A percentile compares a stretch with the other conserved stretches of the same genome.
phyloP scores from a whole-genome alignment of 345 rosid genomes.

The Eucalyptus pauciflora region DNA sequence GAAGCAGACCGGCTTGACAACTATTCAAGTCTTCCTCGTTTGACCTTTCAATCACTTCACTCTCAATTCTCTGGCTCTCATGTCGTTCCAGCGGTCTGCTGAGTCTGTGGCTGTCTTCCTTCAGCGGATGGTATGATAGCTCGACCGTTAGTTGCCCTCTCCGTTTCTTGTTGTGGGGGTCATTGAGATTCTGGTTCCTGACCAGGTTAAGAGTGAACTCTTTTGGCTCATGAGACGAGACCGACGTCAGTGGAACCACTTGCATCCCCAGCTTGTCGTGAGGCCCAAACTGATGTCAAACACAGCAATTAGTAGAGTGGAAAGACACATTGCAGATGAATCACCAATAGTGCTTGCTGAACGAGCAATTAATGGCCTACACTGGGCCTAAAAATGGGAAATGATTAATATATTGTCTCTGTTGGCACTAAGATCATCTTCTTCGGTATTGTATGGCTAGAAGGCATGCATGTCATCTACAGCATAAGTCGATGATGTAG shows the following conservation, averaged over 20 bases:
- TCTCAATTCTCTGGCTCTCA: neutral
- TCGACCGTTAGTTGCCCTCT: constrained; percentile 33
- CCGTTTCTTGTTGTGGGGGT: constrained; percentile 18
- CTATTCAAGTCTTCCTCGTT: neutral
- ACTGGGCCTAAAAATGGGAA: neutral
- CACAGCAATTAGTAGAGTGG: neutral
- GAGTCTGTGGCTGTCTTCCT: constrained; percentile 12
- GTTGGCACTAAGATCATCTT: neutral
- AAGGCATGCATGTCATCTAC: neutral
- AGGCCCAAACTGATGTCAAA: constrained; percentile 18
- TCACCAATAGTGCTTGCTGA: neutral
- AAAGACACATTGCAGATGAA: neutral
- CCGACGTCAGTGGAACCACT: constrained; percentile 20
- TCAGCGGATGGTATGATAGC: constrained; percentile 26
- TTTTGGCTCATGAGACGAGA: constrained; percentile 14
- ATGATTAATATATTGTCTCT: neutral
- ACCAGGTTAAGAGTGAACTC: constrained; percentile 19
- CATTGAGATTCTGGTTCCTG: constrained; percentile 21
- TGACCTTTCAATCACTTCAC: neutral
- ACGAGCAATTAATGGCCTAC: neutral
- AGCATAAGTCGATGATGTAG: neutral
- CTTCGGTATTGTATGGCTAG: neutral
- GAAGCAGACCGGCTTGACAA: constrained; percentile 19
- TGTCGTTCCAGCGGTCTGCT: neutral
- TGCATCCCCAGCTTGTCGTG: constrained; percentile 53